phyloP scores from a whole-genome alignment of 331 rosid species.

The Malus hybrid region DNA sequence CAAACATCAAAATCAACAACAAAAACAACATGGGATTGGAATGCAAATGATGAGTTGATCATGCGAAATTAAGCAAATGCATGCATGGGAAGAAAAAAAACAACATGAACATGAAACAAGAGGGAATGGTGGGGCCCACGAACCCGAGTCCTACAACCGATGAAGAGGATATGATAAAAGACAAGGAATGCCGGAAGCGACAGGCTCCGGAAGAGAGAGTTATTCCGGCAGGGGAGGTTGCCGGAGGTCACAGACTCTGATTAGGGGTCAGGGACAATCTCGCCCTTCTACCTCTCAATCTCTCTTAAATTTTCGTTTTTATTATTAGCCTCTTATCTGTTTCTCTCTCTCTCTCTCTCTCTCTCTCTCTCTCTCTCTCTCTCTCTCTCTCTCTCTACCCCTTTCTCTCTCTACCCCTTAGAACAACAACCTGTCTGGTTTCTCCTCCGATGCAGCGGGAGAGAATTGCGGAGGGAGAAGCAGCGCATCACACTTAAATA shows the following conservation, averaged over 20 bases:
- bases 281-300: background rate
- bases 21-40: background rate
- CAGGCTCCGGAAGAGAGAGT: constrained; percentile 8
- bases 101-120: too few relatives aligned
- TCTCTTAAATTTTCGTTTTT: background rate
- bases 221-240: constrained; percentile 2
- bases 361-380: background rate
- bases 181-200: background rate
- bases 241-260: background rate
- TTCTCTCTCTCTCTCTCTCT: background rate
- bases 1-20: background rate
- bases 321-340: background rate
- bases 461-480: constrained; percentile 1
- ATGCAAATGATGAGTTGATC: background rate
- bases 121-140: background rate
- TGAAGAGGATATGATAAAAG: background rate
- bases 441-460: background rate
- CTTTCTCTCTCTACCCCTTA: background rate
- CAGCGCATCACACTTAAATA: background rate
- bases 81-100: background rate
- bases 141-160: background rate
- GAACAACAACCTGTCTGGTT: background rate
- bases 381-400: too few relatives aligned
- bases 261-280: background rate
- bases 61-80: background rate